Evolutionary conservation across 2,329 filamentous ascomycete species (phyloP).

Genomic region (Phoma sp.): DNA sequence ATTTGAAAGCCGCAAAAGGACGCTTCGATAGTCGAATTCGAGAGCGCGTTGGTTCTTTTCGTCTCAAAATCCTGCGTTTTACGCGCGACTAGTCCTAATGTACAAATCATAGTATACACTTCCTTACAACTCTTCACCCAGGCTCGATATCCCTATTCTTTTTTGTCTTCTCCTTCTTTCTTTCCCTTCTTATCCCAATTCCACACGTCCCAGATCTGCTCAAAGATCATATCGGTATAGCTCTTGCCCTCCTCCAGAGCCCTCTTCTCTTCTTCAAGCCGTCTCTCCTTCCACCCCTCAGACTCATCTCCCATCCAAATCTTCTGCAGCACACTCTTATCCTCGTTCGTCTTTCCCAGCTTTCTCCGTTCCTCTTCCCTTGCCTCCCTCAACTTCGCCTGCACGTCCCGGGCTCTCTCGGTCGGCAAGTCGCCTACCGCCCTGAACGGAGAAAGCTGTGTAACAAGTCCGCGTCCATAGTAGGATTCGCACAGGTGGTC

Average conservation of each 20-base stretch:
- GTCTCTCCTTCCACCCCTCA: constrained; percentile 54
- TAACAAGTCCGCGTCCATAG: constrained; percentile 47
- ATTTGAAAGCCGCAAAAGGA: background rate
- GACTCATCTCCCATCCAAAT: constrained; percentile 51
- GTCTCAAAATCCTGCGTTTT: too few relatives aligned
- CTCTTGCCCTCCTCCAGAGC: constrained; percentile 48
- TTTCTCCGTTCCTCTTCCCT: constrained; percentile 42
- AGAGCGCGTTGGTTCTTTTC: too few relatives aligned
- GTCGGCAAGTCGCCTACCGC: constrained; percentile 41
- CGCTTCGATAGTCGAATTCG: background rate
- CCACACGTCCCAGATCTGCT: constrained; percentile 57
- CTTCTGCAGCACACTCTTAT: constrained; percentile 37
- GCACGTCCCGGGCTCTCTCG: constrained; percentile 44
- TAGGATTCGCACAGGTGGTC: constrained; percentile 56
- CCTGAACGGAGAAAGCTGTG: constrained; percentile 33
- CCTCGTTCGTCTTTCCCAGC: constrained; percentile 40
- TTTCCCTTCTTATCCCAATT: constrained; percentile 51
- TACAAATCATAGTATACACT: constrained; percentile 13
- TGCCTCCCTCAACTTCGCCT: constrained; percentile 48
- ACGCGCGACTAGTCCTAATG: background rate
- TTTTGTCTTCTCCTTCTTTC: constrained; percentile 35
- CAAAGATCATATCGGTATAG: constrained; percentile 52
- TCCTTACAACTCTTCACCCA: background rate
- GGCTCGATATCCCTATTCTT: constrained; percentile 19
- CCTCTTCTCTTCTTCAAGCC: constrained; percentile 54